These are phyloP conservation scores for Alternaria consortialis DNA, from an alignment of 2,329 filamentous ascomycete genomes.

Conservation along the genomic window DNA sequence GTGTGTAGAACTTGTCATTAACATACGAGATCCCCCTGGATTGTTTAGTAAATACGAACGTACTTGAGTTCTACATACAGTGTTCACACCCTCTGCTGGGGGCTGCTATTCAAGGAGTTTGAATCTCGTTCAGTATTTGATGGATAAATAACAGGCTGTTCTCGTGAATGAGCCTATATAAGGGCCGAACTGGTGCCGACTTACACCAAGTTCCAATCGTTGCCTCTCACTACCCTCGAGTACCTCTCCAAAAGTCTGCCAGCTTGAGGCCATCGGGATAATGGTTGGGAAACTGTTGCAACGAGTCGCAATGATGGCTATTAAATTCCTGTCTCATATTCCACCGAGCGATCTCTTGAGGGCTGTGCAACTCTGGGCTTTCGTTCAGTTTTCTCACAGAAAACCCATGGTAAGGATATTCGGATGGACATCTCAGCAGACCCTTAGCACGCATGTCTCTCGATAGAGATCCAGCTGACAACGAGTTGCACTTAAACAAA, in stretches of 20 bases:
- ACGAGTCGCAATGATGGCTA: too few species aligned
- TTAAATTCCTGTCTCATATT: too few species aligned
- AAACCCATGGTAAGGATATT: neutral
- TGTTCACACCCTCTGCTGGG: neutral
- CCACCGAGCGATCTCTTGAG: too few species aligned
- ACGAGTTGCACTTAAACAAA: neutral
- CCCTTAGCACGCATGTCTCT: neutral
- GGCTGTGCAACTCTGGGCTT: too few species aligned
- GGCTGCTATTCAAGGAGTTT: neutral
- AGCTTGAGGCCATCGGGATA: neutral
- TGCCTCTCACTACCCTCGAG: neutral
- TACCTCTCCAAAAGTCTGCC: neutral
- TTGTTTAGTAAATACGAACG: neutral
- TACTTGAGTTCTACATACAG: neutral
- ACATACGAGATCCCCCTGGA: neutral
- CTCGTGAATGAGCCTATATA: neutral
- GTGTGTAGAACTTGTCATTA: neutral
- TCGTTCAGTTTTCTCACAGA: neutral
- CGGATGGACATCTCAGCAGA: neutral
- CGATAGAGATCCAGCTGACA: neutral
- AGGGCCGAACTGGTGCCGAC: neutral
- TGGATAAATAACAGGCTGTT: neutral
- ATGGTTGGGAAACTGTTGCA: too few species aligned
- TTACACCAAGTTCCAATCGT: too few species aligned
- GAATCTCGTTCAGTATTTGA: too few species aligned